Evolutionary conservation across 1,139 yeast genomes (phyloP).

Genomic region (Blastobotrys petasosporus): DNA sequence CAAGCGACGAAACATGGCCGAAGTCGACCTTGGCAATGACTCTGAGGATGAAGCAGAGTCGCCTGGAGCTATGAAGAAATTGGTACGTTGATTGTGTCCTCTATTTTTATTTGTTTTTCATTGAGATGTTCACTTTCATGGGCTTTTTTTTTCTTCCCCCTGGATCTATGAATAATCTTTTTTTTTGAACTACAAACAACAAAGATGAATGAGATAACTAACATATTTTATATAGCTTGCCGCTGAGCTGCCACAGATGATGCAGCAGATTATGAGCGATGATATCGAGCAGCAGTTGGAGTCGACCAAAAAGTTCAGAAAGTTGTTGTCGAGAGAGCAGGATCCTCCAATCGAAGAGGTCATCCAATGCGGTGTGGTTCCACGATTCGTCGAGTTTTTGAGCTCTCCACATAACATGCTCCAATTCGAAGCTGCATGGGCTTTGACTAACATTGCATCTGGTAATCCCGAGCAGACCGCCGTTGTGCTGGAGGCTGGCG

Average conservation of each 20-base stretch:
- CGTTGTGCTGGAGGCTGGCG: slow-evolving; percentile 86
- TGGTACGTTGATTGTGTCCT: no score
- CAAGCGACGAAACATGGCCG: slow-evolving; percentile 76
- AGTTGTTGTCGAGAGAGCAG: slow-evolving; percentile 86
- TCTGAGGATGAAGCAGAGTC: slow-evolving; percentile 41
- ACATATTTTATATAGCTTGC: slow-evolving; percentile 33
- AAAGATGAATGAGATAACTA: not conserved
- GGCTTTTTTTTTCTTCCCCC: not conserved
- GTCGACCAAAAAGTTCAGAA: slow-evolving; percentile 91
- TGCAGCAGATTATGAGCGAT: slow-evolving; percentile 69
- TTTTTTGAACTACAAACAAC: not conserved
- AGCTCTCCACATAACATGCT: slow-evolving; percentile 70
- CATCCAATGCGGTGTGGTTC: slow-evolving; percentile 88
- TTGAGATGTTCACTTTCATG: not conserved
- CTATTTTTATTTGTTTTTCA: not conserved
- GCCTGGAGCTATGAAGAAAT: slow-evolving; percentile 12
- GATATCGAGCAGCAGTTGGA: slow-evolving; percentile 78
- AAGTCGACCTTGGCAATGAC: slow-evolving; percentile 41
- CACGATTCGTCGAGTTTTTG: slow-evolving; percentile 84
- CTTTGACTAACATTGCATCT: slow-evolving; percentile 95
- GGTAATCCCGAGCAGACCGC: slow-evolving; percentile 87
- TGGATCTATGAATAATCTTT: not conserved
- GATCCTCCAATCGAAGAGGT: slow-evolving; percentile 97
- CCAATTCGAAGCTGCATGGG: slow-evolving; percentile 99
- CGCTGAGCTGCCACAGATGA: slow-evolving; percentile 79